Percentiles rank a stretch among this genome's conserved stretches.
phyloP scores from a whole-genome alignment of 257 asterid species.

The Nicotiana sylvestris region DNA sequence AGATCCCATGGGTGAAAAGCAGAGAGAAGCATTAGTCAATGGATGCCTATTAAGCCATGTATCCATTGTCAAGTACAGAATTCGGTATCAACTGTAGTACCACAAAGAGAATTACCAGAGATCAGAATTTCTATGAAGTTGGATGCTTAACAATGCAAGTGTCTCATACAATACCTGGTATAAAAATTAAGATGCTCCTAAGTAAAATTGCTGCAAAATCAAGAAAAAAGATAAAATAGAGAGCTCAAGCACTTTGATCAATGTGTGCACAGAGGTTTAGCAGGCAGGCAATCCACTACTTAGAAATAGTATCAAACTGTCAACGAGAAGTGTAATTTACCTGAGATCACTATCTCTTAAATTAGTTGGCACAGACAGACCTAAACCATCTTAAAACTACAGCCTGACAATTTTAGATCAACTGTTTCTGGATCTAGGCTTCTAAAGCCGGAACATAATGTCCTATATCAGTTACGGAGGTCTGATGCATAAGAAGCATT shows the following conservation, averaged over 20 bases:
- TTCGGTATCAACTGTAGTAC: background rate
- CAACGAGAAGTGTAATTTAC: background rate
- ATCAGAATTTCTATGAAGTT: background rate
- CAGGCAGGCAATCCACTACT: no score
- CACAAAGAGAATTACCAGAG: background rate
- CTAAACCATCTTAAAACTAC: background rate
- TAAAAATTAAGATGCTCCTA: background rate
- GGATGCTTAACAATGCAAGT: background rate
- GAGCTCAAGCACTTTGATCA: no score
- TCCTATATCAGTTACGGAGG: background rate
- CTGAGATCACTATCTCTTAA: background rate
- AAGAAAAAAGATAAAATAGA: no score
- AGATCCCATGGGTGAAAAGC: background rate
- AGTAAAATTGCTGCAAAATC: background rate
- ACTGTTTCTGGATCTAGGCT: background rate
- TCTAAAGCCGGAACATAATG: background rate
- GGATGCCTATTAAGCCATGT: background rate
- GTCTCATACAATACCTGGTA: background rate
- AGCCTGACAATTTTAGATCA: background rate
- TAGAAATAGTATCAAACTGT: background rate
- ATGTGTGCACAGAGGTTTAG: no score
- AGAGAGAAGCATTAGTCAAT: background rate
- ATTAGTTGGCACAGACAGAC: background rate
- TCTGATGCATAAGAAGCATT: background rate
- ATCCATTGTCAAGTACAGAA: background rate